These are phyloP conservation scores for Letharia columbiana DNA, from an alignment of 495 filamentous ascomycete genomes.

Conservation along the genomic window DNA sequence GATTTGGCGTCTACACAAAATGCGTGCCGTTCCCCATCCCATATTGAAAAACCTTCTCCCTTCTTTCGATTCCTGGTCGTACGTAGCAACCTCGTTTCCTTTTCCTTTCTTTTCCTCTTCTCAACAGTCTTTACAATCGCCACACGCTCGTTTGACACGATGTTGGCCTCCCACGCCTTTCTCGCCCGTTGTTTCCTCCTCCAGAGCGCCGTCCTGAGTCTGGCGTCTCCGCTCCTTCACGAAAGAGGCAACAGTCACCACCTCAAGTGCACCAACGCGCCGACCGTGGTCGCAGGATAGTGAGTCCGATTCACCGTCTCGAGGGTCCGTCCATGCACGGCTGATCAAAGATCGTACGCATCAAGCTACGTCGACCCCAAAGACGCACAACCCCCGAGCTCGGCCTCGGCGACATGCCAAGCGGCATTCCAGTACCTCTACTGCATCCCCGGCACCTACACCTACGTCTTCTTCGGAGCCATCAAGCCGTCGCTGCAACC, in stretches of 20 bases:
- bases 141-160: not conserved
- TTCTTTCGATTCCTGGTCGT: not conserved
- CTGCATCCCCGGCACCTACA: not conserved
- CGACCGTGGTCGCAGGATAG: not conserved
- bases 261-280: not conserved
- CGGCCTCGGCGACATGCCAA: not conserved
- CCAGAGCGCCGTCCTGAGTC: not conserved
- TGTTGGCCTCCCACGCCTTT: not conserved
- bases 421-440: not conserved
- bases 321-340: not conserved
- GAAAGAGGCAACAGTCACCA: not conserved
- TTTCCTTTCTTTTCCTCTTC: not conserved
- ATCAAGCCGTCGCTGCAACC: not conserved
- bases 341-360: not conserved
- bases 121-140: not conserved
- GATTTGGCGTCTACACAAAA: not conserved
- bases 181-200: not conserved
- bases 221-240: not conserved
- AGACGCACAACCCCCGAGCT: not conserved
- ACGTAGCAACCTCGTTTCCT: not conserved
- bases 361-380: slow-evolving; percentile 2
- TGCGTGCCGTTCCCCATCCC: not conserved
- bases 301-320: not conserved
- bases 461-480: not conserved
- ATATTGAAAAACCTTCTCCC: not conserved